Percentiles rank a stretch among this genome's conserved stretches.
phyloP scores from a whole-genome alignment of 305 asterid genomes.

The Euphrasia arctica region DNA sequence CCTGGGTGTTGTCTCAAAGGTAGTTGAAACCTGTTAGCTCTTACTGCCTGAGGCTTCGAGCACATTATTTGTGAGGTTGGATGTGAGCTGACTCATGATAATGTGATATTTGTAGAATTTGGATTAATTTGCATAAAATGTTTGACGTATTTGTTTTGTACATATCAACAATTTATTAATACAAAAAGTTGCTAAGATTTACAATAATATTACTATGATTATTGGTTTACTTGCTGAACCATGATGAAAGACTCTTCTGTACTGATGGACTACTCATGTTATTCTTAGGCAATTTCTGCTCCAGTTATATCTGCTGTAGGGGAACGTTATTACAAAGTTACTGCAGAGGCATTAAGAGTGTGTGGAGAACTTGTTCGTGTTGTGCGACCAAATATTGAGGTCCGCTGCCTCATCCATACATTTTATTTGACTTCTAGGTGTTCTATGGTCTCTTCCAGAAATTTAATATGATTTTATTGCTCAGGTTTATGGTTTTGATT shows the following conservation, averaged over 20 bases:
- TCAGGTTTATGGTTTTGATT: conserved; percentile 79
- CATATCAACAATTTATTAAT: not conserved
- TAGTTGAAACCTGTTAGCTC: not conserved
- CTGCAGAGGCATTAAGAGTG: conserved; percentile 96
- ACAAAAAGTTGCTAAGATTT: no score
- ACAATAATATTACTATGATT: no score
- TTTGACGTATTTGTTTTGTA: not conserved
- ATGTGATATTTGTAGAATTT: not conserved
- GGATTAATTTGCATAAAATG: not conserved
- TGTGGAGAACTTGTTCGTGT: conserved; percentile 98
- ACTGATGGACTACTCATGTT: conserved; percentile 18
- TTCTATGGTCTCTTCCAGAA: conserved; percentile 19
- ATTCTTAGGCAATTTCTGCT: conserved; percentile 75
- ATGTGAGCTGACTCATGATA: not conserved
- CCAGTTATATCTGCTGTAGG: conserved; percentile 96
- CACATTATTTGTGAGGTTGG: not conserved
- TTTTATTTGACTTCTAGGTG: conserved; percentile 19
- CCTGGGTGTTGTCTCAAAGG: not conserved
- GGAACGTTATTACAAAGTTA: conserved; percentile 95
- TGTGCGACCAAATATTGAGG: conserved; percentile 87
- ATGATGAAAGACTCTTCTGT: conserved; percentile 22
- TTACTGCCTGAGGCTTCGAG: not conserved
- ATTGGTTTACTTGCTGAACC: not conserved
- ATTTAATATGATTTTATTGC: conserved; percentile 29
- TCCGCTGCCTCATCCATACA: conserved; percentile 28